Evolutionary conservation across 768 basidiomycete species (phyloP).

Genomic region (Cantharellus anzutake): DNA sequence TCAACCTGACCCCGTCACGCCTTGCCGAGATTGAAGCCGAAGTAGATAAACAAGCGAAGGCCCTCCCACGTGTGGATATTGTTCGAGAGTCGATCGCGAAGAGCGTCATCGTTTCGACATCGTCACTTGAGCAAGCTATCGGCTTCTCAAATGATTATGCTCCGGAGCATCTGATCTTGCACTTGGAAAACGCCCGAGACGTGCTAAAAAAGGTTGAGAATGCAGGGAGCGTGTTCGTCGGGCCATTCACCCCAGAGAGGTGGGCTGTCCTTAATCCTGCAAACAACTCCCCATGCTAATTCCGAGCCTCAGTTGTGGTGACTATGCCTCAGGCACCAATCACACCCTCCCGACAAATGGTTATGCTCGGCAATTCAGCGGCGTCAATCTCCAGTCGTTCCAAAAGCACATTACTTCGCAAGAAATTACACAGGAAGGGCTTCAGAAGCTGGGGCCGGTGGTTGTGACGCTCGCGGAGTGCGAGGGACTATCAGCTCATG

Average conservation of each 20-base stretch:
- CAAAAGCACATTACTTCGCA: slow-evolving; percentile 98
- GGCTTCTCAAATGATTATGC: slow-evolving; percentile 93
- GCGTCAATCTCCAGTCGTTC: slow-evolving; percentile 93
- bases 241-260: slow-evolving; percentile 91
- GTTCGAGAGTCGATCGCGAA: slow-evolving; percentile 75
- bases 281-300: background rate
- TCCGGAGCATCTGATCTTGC: slow-evolving; percentile 91
- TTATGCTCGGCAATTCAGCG: slow-evolving; percentile 94
- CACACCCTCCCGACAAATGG: slow-evolving; percentile 95
- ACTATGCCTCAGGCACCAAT: slow-evolving; percentile 97
- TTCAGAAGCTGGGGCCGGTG: slow-evolving; percentile 62
- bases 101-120: slow-evolving; percentile 69
- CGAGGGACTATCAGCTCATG: slow-evolving; percentile 88
- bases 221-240: slow-evolving; percentile 93
- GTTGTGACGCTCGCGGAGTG: slow-evolving; percentile 85
- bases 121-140: slow-evolving; percentile 54
- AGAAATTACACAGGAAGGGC: slow-evolving; percentile 63
- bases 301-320: slow-evolving; percentile 54
- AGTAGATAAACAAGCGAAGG: slow-evolving; percentile 72
- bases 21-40: slow-evolving; percentile 64
- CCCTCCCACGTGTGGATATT: slow-evolving; percentile 76
- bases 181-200: slow-evolving; percentile 51
- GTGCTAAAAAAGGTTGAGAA: slow-evolving; percentile 57
- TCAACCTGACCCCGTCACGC: slow-evolving; percentile 41
- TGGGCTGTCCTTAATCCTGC: slow-evolving; percentile 15